These are phyloP conservation scores for Hanseniaspora sp. DNA, from an alignment of 1,139 yeast genomes.

Conservation along the genomic window DNA sequence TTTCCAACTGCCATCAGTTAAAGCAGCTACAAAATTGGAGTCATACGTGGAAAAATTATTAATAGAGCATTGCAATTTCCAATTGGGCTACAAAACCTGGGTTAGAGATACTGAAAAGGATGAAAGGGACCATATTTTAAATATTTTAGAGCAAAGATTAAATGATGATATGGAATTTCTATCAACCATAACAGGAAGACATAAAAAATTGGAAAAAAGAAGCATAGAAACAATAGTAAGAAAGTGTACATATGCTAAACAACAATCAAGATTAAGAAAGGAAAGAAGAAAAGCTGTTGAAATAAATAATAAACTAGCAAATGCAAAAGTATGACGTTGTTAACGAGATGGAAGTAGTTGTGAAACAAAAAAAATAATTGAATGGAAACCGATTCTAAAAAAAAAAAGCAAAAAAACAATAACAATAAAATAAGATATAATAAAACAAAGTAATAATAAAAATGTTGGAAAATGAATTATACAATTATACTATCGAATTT, in stretches of 20 bases:
- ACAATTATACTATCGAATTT: no score
- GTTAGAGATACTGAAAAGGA: slow-evolving; percentile 56
- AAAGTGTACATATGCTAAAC: slow-evolving; percentile 65
- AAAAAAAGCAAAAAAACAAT: no score
- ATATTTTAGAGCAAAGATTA: slow-evolving; percentile 30
- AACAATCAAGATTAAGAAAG: slow-evolving; percentile 68
- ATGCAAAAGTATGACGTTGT: not conserved
- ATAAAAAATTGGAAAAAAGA: slow-evolving; percentile 31
- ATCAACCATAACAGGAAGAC: slow-evolving; percentile 25
- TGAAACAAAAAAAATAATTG: not conserved
- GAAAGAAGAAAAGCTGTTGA: slow-evolving; percentile 38
- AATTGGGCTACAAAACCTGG: slow-evolving; percentile 70
- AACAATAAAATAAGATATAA: no score
- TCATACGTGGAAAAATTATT: slow-evolving; percentile 48
- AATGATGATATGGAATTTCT: slow-evolving; percentile 44
- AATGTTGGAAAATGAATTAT: no score
- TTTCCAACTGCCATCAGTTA: slow-evolving; percentile 42
- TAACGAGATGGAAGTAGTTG: not conserved
- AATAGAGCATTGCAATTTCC: slow-evolving; percentile 48
- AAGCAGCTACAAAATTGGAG: slow-evolving; percentile 52
- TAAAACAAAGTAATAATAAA: no score
- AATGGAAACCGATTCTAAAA: no score
- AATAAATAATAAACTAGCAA: not conserved
- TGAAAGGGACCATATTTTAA: slow-evolving; percentile 32
- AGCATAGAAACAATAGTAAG: slow-evolving; percentile 60